Evolutionary conservation across 2,329 filamentous ascomycete species (phyloP), one percentile per base, ranked within the genome.

Genomic region (Aspergillus alliaceus): DNA sequence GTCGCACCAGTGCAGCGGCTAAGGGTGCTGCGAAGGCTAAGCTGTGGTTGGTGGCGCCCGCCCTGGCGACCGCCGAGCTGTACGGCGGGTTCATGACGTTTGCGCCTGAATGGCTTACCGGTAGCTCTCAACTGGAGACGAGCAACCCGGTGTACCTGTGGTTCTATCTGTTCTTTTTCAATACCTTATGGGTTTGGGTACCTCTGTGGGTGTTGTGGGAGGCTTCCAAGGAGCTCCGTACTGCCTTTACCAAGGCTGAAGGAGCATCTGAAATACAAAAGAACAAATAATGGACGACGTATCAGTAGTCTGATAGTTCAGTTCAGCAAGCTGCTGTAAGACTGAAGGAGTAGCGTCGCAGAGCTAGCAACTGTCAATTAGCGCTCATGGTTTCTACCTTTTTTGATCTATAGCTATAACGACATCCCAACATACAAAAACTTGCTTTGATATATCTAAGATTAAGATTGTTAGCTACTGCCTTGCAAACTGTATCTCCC

Each of bases 81-180:
- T 88, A 88, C 72, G 85, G 85, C 6, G 77, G 75, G 1, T 87
- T 82, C 68, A 87, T 87, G 84, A 87, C 85, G 0, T 88, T 88
- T 70, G 82, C 80, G 39, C 85, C 85, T 32, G 85, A 88, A 68
- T 88, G 85, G 85, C 69, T 88, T 62, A 83, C 78, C 2, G 85
- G 83, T 0, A 83, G 76, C 47, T 74, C 80, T 15, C 83, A 84
- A 64, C 72, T 88, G 54, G 81, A 84, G 59, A 84, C 81, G 0
- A 78, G 77, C 29, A 85, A 86, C 60, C 83, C 80, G 61, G 84
- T 88, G 71, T 87, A 85, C 66, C 68, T 84, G 68, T 87, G 84
- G 83, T 71, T 88, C 11, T 88, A 88, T 64, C 71, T 88, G 60
- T 71, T 82, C 58, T 86, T 87, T 71, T 88, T 88, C 74, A 88